These are phyloP conservation scores for Kandelia obovata DNA, from an alignment of 345 rosid genomes.

Conservation along the genomic window DNA sequence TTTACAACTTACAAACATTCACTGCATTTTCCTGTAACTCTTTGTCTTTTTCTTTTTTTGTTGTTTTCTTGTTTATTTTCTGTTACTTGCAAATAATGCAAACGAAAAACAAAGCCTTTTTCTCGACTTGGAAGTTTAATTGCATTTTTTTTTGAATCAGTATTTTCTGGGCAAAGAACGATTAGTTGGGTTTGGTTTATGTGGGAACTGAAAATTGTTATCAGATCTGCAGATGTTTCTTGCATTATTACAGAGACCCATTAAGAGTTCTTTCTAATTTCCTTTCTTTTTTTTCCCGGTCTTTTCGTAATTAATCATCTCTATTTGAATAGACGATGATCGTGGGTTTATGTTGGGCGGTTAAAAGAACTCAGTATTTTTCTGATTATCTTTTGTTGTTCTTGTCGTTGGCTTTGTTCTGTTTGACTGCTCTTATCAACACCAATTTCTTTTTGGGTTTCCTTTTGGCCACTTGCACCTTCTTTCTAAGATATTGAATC, in stretches of 20 bases:
- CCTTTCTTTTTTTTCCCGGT: neutral
- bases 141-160: no score
- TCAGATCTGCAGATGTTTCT: no score
- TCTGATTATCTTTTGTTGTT: constrained; percentile 14
- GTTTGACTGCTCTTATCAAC: neutral
- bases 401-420: neutral
- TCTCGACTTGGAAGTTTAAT: no score
- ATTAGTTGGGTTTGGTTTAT: constrained; percentile 10
- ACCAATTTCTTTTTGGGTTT: constrained; percentile 1
- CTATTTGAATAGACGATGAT: neutral
- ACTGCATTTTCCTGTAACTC: neutral
- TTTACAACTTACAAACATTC: neutral
- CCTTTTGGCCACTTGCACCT: neutral
- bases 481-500: no score
- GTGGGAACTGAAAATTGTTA: no score
- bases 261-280: neutral
- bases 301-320: no score
- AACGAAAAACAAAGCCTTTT: no score
- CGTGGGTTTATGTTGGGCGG: neutral
- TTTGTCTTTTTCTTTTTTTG: neutral
- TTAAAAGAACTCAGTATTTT: no score
- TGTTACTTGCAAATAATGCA: neutral
- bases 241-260: no score
- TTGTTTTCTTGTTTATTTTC: neutral
- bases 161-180: no score